A percentile compares a stretch with the other conserved stretches of the same genome.
Conservation (phyloP, 2,329 filamentous ascomycete genomes). For the Trichoderma afroharzianum region DNA sequence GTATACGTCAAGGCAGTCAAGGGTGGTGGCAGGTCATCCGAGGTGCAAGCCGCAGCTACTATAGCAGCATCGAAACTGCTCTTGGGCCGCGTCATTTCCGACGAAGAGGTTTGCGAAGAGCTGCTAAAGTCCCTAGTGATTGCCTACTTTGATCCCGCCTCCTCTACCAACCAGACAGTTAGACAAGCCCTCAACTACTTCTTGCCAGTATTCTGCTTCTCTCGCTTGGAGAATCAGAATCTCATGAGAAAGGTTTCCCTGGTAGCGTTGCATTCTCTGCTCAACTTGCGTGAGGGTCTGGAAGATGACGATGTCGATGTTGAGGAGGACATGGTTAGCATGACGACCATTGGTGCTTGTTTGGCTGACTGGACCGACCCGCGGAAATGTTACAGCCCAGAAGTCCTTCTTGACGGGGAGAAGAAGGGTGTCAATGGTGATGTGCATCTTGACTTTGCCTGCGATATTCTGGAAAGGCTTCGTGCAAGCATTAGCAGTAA, state of each 20-base stretch:
- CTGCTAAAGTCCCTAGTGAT: constrained; percentile 82
- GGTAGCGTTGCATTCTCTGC: constrained; percentile 69
- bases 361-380: constrained; percentile 95
- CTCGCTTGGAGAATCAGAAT: constrained; percentile 74
- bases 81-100: constrained; percentile 72
- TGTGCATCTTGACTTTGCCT: constrained; percentile 75
- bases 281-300: constrained; percentile 66
- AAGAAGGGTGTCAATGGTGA: constrained; percentile 68
- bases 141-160: constrained; percentile 85
- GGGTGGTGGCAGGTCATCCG: constrained; percentile 62
- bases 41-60: constrained; percentile 77
- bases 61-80: constrained; percentile 82
- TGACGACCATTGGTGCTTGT: constrained; percentile 74
- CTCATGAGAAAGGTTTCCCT: constrained; percentile 74
- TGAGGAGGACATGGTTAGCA: constrained; percentile 72
- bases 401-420: constrained; percentile 49
- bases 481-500: constrained; percentile 64
- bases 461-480: constrained; percentile 71
- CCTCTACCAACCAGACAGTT: constrained; percentile 73
- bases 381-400: constrained; percentile 64
- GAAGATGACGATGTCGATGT: constrained; percentile 75
- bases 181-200: constrained; percentile 90
- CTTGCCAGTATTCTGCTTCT: constrained; percentile 90
- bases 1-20: constrained; percentile 82
- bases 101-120: constrained; percentile 62